Evolutionary conservation across 2,329 filamentous ascomycete species (phyloP).

Genomic region (Monosporascus sp.): DNA sequence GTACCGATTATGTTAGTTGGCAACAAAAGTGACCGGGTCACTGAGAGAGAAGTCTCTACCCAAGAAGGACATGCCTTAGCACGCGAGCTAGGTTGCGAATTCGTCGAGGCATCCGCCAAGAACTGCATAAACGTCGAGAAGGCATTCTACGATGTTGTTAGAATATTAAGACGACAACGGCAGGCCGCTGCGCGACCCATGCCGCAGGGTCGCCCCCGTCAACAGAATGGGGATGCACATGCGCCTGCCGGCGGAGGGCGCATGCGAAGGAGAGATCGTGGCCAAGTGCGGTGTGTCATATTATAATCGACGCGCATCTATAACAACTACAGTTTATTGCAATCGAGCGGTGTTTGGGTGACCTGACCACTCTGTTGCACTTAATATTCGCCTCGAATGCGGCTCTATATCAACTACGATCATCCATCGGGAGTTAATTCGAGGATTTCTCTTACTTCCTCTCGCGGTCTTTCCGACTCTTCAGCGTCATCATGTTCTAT

Average conservation of each 20-base stretch:
- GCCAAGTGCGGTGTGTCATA: slow-evolving; percentile 33
- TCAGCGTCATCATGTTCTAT: slow-evolving; percentile 11
- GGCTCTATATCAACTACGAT: not conserved
- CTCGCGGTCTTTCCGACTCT: not conserved
- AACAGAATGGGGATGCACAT: slow-evolving; percentile 18
- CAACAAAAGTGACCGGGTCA: slow-evolving; percentile 96
- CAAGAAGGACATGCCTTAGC: slow-evolving; percentile 92
- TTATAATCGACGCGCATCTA: slow-evolving; percentile 27
- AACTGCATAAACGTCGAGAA: slow-evolving; percentile 99
- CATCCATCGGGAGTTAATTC: not conserved
- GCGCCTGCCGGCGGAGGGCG: slow-evolving; percentile 13
- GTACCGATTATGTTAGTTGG: slow-evolving; percentile 97
- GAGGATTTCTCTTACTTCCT: not conserved
- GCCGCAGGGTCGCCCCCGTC: slow-evolving; percentile 15
- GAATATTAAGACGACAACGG: slow-evolving; percentile 80
- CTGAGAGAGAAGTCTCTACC: slow-evolving; percentile 91
- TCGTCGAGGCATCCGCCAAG: slow-evolving; percentile 94
- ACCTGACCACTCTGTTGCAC: not conserved
- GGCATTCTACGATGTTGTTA: slow-evolving; percentile 95
- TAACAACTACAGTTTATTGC: not conserved
- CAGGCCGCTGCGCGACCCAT: slow-evolving; percentile 45
- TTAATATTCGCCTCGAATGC: not conserved
- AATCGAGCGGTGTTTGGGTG: not conserved
- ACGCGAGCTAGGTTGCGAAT: slow-evolving; percentile 89
- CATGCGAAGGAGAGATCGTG: slow-evolving; percentile 24